Evolutionary conservation across 2,329 filamentous ascomycete genomes (phyloP).

Genomic region (Davidsoniella eucalypti): DNA sequence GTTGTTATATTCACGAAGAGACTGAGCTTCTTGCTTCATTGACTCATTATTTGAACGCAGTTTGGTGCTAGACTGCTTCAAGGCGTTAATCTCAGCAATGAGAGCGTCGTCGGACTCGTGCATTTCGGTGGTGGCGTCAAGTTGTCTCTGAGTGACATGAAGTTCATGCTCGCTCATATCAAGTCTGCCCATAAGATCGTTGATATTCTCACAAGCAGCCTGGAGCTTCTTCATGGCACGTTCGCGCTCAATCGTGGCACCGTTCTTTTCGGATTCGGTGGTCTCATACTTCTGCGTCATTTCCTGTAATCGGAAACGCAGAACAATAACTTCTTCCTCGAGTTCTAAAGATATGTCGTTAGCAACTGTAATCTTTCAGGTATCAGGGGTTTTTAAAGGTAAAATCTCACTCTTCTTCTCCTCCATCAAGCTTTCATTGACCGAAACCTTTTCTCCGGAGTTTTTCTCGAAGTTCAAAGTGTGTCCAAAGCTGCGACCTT

Average conservation of each 20-base stretch:
- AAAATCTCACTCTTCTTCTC: conserved; percentile 40
- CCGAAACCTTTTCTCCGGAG: conserved; percentile 10
- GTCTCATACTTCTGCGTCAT: conserved; percentile 40
- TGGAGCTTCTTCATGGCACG: conserved; percentile 46
- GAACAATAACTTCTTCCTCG: conserved; percentile 40
- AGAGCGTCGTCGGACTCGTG: conserved; percentile 24
- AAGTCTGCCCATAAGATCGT: conserved; percentile 29
- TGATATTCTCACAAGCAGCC: conserved; percentile 42
- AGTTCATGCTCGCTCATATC: conserved; percentile 26
- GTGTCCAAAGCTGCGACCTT: conserved; percentile 24
- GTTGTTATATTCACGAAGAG: conserved; percentile 26
- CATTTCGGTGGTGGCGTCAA: conserved; percentile 25
- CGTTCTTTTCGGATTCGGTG: conserved; percentile 46
- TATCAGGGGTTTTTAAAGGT: not conserved
- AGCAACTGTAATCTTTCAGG: not conserved
- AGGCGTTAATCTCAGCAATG: conserved; percentile 24
- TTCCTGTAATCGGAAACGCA: conserved; percentile 45
- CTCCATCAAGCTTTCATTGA: conserved; percentile 23
- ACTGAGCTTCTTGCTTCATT: conserved; percentile 25
- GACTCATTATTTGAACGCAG: conserved; percentile 17
- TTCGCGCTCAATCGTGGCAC: conserved; percentile 46
- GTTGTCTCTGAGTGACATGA: conserved; percentile 25
- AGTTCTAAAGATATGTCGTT: conserved; percentile 26
- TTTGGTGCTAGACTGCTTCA: conserved; percentile 20
- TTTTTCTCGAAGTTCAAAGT: conserved; percentile 15